Evolutionary conservation across 2,329 filamentous ascomycete genomes (phyloP).

Genomic region (Periglandula ipomoeae): DNA sequence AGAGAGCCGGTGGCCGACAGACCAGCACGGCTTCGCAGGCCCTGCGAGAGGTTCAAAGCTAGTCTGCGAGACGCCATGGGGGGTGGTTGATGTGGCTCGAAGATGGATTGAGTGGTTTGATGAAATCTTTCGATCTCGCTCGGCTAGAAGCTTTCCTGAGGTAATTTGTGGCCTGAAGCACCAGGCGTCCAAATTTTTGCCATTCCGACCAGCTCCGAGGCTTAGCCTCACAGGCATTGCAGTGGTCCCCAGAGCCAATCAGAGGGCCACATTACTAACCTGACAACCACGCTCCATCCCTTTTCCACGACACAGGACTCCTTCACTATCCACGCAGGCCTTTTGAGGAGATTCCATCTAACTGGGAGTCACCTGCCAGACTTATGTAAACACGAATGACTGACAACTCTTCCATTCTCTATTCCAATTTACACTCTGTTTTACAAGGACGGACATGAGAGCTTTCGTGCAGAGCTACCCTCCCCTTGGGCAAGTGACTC

Average conservation of each 20-base stretch:
- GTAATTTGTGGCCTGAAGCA: conserved; percentile 33
- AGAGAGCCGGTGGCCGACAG: conserved; percentile 69
- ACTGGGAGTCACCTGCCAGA: no score
- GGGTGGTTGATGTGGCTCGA: conserved; percentile 39
- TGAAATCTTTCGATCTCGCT: conserved; percentile 38
- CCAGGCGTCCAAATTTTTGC: conserved; percentile 26
- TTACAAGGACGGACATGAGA: conserved; percentile 22
- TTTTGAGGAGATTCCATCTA: no score
- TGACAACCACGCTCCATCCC: background rate
- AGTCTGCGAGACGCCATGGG: conserved; percentile 95
- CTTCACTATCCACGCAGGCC: no score
- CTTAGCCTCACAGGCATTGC: conserved; percentile 13
- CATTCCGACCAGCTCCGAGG: conserved; percentile 35
- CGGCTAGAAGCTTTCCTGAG: conserved; percentile 37
- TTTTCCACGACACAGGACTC: background rate
- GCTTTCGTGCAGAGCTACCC: conserved; percentile 48
- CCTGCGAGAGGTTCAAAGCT: conserved; percentile 86
- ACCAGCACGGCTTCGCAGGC: conserved; percentile 79
- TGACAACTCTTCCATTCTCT: background rate
- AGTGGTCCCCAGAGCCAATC: conserved; percentile 23
- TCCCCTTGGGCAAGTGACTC: conserved; percentile 65
- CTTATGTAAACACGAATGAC: no score
- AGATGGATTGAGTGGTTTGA: conserved; percentile 47
- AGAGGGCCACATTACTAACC: conserved; percentile 23
- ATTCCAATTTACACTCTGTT: background rate